Percentiles rank a stretch among this genome's conserved stretches.
These are phyloP conservation scores for Suillus americanus DNA, from an alignment of 768 basidiomycete genomes.

Conservation along the genomic window DNA sequence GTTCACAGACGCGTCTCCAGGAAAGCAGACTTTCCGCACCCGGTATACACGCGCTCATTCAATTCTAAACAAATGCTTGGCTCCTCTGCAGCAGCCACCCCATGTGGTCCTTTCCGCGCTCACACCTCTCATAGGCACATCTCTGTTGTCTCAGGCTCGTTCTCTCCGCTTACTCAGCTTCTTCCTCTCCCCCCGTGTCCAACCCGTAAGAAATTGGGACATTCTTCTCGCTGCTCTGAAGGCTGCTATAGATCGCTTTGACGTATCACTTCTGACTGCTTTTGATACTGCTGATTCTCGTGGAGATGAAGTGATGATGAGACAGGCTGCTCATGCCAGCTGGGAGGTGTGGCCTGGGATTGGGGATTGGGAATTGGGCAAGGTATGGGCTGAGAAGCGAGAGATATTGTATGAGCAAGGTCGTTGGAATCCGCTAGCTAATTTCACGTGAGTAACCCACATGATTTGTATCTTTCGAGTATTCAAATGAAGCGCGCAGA, in stretches of 20 bases:
- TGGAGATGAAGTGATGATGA: conserved; percentile 75
- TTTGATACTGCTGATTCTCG: conserved; percentile 86
- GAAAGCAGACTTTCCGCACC: conserved; percentile 41
- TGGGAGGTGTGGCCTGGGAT: conserved; percentile 70
- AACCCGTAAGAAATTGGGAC: conserved; percentile 71
- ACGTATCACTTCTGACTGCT: conserved; percentile 78
- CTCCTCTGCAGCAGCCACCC: conserved; percentile 59
- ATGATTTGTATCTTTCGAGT: neutral
- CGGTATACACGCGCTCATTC: conserved; percentile 67
- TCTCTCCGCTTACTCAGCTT: conserved; percentile 68
- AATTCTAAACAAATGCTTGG: conserved; percentile 59
- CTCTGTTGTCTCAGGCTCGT: conserved; percentile 60
- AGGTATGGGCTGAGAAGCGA: conserved; percentile 93
- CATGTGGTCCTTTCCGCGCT: conserved; percentile 60
- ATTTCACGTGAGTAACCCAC: conserved; percentile 61
- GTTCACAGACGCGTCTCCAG: conserved; percentile 16
- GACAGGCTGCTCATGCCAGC: conserved; percentile 75
- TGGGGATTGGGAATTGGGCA: conserved; percentile 86
- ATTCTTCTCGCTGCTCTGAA: conserved; percentile 64
- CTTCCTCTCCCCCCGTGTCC: conserved; percentile 70
- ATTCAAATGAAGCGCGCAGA: conserved; percentile 28
- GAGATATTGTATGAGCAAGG: conserved; percentile 90
- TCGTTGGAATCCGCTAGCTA: conserved; percentile 78
- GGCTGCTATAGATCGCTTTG: conserved; percentile 84
- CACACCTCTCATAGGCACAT: conserved; percentile 21